phyloP scores from a whole-genome alignment of 2,329 filamentous ascomycete species.

The Ilyonectria robusta region DNA sequence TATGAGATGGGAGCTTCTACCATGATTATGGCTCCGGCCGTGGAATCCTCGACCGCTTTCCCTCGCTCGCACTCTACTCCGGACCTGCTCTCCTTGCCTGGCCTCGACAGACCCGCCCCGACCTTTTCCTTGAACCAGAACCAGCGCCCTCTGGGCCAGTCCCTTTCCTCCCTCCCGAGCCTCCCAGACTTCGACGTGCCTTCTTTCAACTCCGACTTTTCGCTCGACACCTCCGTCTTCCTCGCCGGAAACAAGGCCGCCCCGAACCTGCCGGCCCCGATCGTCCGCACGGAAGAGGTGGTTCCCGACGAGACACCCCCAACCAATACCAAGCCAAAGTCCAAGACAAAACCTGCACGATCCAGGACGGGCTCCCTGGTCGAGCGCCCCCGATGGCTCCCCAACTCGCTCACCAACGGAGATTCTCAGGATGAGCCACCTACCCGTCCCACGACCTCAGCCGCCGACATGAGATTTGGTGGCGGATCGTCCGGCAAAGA shows the following conservation, averaged over 20 bases:
- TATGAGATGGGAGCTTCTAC: constrained; percentile 56
- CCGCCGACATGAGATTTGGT: constrained; percentile 40
- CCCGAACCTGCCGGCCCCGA: constrained; percentile 32
- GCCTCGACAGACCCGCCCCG: constrained; percentile 44
- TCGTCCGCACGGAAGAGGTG: constrained; percentile 42
- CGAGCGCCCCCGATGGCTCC: constrained; percentile 67
- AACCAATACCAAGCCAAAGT: constrained; percentile 32
- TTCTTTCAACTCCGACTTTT: constrained; percentile 65
- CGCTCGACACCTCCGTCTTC: constrained; percentile 63
- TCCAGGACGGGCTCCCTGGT: constrained; percentile 63
- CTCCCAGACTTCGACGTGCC: constrained; percentile 66
- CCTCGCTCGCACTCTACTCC: constrained; percentile 54
- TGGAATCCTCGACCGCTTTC: constrained; percentile 50
- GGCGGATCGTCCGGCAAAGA: constrained; percentile 34
- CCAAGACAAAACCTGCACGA: constrained; percentile 39
- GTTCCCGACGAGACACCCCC: constrained; percentile 34
- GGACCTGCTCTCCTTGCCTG: constrained; percentile 49
- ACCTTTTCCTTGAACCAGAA: constrained; percentile 38
- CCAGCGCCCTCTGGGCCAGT: constrained; percentile 33
- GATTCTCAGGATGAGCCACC: constrained; percentile 42
- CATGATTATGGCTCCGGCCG: constrained; percentile 57
- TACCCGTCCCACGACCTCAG: constrained; percentile 47
- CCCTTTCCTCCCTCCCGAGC: constrained; percentile 34
- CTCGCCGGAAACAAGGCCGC: constrained; percentile 48
- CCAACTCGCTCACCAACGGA: constrained; percentile 59